Percentiles rank a stretch among this genome's conserved stretches.
These are phyloP conservation scores for Podospora appendiculata DNA, from an alignment of 495 filamentous ascomycete species.

Conservation along the genomic window DNA sequence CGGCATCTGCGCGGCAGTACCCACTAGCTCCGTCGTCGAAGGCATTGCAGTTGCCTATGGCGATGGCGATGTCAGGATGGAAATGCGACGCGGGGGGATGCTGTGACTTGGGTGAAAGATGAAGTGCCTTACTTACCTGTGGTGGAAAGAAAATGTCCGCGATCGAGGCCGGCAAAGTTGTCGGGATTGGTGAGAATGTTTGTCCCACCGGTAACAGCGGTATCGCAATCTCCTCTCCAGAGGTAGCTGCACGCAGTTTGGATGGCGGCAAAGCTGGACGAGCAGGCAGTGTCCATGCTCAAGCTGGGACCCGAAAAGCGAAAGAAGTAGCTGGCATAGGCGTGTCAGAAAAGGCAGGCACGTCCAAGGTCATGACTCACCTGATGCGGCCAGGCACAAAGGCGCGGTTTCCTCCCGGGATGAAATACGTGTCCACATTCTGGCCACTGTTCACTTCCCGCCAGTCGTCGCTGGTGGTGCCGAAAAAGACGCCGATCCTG, in stretches of 20 bases:
- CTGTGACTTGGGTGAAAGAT: too few species aligned
- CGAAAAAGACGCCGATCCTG: constrained; percentile 86
- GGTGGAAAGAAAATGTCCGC: constrained; percentile 74
- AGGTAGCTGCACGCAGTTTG: constrained; percentile 77
- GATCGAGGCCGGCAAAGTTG: constrained; percentile 74
- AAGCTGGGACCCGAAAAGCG: constrained; percentile 83
- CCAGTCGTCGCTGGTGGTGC: constrained; percentile 89
- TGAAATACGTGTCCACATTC: constrained; percentile 90
- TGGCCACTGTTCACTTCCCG: constrained; percentile 87
- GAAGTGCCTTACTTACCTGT: constrained; percentile 68
- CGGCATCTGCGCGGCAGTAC: constrained; percentile 68
- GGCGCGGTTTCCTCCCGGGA: constrained; percentile 79
- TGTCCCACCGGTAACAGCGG: constrained; percentile 75
- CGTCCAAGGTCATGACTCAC: too few species aligned
- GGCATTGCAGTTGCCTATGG: too few species aligned
- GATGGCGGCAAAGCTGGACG: constrained; percentile 74
- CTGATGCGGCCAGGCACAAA: constrained; percentile 83
- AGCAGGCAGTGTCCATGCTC: constrained; percentile 86
- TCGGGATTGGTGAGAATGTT: constrained; percentile 79
- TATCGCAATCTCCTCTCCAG: constrained; percentile 76
- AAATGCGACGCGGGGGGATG: too few species aligned
- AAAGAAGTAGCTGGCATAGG: constrained; percentile 52
- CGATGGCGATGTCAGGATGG: too few species aligned
- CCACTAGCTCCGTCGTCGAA: constrained; percentile 72
- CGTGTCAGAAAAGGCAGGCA: too few species aligned